Conservation (phyloP, 2,329 filamentous ascomycete genomes). For the Rosellinia necatrix region DNA sequence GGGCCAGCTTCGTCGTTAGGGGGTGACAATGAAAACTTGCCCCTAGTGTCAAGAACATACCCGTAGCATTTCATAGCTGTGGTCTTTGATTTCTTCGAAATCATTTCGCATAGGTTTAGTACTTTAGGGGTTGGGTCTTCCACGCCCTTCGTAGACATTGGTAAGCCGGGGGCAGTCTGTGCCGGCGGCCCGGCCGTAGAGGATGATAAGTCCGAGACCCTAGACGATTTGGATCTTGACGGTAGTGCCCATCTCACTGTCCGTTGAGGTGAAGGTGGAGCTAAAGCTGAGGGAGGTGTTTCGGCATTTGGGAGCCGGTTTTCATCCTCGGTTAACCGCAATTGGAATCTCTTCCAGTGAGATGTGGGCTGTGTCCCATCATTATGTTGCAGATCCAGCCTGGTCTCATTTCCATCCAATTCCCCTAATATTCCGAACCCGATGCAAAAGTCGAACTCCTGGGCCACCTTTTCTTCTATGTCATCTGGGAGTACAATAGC, state of each 20-base stretch:
- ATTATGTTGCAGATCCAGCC: not conserved
- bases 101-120: not conserved
- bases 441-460: not conserved
- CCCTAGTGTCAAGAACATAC: not conserved
- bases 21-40: conserved; percentile 8
- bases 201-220: not conserved
- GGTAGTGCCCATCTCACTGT: not conserved
- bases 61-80: not conserved
- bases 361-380: not conserved
- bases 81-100: not conserved
- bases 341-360: not conserved
- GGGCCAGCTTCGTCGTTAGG: not conserved
- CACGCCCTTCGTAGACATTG: not conserved
- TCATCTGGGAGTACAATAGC: not conserved
- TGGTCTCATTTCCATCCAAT: not conserved
- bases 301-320: not conserved
- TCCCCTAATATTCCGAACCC: not conserved
- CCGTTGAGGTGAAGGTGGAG: not conserved
- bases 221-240: too few species aligned
- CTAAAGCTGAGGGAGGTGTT: not conserved
- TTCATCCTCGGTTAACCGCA: not conserved
- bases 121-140: not conserved
- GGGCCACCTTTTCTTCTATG: not conserved
- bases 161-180: not conserved
- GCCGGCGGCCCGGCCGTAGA: too few species aligned